Percentiles rank a stretch among this genome's conserved stretches.
phyloP scores from a whole-genome alignment of 257 asterid genomes.

The Jacaranda mimosifolia region DNA sequence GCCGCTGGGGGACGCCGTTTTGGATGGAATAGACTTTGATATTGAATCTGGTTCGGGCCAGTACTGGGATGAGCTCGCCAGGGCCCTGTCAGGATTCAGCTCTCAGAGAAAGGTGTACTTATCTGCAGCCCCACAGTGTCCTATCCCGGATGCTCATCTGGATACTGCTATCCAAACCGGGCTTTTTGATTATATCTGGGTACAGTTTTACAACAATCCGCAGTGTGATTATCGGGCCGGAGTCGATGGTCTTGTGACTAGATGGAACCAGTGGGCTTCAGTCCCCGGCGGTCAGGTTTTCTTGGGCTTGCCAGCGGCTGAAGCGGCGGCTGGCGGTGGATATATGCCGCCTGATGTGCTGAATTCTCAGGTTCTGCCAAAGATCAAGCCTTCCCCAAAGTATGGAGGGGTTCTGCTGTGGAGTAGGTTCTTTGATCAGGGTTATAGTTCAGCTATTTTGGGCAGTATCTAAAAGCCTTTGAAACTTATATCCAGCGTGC shows the following conservation, averaged over 20 bases:
- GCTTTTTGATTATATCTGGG: conserved; percentile 67
- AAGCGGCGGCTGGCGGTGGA: conserved; percentile 52
- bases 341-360: conserved; percentile 53
- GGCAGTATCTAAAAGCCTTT: background rate
- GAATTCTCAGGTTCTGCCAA: conserved; percentile 50
- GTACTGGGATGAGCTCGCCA: conserved; percentile 46
- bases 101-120: background rate
- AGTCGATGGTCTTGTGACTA: conserved; percentile 38
- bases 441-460: conserved; percentile 46
- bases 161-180: conserved; percentile 52
- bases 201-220: conserved; percentile 68
- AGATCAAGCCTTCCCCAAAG: conserved; percentile 46
- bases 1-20: conserved; percentile 46
- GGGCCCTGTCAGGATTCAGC: conserved; percentile 31
- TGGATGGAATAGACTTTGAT: conserved; percentile 58
- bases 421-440: conserved; percentile 50
- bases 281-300: conserved; percentile 47
- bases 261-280: conserved; percentile 54
- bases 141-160: conserved; percentile 51
- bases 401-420: conserved; percentile 78
- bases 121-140: conserved; percentile 47
- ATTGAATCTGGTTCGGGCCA: conserved; percentile 41
- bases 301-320: conserved; percentile 67
- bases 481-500: no score
- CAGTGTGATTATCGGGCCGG: conserved; percentile 50